Evolutionary conservation across 768 basidiomycete genomes (phyloP).

Genomic region (Serendipita sp.): DNA sequence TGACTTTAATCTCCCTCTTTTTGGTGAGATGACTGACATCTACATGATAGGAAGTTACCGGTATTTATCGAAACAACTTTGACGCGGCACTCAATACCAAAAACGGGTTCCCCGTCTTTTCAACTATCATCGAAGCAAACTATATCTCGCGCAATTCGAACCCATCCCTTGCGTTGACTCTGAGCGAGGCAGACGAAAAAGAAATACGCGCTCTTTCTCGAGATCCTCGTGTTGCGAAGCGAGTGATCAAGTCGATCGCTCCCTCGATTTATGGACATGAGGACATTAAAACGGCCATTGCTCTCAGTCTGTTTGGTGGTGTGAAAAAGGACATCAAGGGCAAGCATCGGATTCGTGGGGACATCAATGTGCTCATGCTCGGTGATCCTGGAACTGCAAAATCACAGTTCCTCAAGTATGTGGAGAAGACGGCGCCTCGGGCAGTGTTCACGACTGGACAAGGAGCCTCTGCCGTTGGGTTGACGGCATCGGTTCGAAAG

Average conservation of each 20-base stretch:
- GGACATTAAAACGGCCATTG: conserved; percentile 95
- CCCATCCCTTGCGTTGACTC: conserved; percentile 90
- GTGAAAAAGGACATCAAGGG: conserved; percentile 91
- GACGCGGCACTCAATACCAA: conserved; percentile 96
- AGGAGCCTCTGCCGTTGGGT: conserved; percentile 94
- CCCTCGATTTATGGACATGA: conserved; percentile 99
- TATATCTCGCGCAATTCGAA: conserved; percentile 99
- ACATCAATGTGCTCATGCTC: conserved; percentile 90
- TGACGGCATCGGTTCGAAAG: conserved; percentile 97
- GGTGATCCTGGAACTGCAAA: conserved; percentile 99
- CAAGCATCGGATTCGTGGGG: conserved; percentile 91
- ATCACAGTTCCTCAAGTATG: conserved; percentile 97
- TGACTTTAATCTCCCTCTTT: not conserved
- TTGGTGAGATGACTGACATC: too few species aligned
- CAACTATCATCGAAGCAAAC: conserved; percentile 94
- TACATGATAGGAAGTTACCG: conserved; percentile 67
- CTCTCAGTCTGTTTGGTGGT: conserved; percentile 88
- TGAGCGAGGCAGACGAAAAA: conserved; percentile 94
- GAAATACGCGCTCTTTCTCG: conserved; percentile 75
- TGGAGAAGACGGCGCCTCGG: conserved; percentile 95
- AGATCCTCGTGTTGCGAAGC: conserved; percentile 90
- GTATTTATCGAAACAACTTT: conserved; percentile 97
- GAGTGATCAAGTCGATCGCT: conserved; percentile 96
- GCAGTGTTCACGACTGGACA: conserved; percentile 98
- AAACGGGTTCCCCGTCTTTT: conserved; percentile 99